phyloP scores from a whole-genome alignment of 83 land plant genomes.

The Picea engelmannii region DNA sequence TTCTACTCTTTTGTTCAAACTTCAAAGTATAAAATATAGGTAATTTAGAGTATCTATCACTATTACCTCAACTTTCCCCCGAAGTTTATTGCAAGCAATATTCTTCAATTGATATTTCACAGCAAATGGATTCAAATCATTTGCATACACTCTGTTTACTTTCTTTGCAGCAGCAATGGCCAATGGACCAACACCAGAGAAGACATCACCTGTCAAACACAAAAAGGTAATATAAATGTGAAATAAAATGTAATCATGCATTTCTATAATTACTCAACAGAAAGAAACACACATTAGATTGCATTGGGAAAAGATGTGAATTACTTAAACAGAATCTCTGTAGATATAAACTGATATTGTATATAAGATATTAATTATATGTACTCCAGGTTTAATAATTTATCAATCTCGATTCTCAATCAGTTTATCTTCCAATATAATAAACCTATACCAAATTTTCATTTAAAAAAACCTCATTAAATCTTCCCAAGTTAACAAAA shows the following conservation, averaged over 20 bases:
- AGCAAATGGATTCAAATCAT: slow-evolving; percentile 83
- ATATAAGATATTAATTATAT: not conserved
- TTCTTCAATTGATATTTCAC: slow-evolving; percentile 73
- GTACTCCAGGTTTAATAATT: too few species aligned
- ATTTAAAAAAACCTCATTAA: not conserved
- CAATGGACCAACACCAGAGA: slow-evolving; percentile 86
- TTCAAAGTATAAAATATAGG: not conserved
- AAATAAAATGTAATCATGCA: not conserved
- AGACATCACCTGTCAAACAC: slow-evolving; percentile 77
- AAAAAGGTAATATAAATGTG: slow-evolving; percentile 5
- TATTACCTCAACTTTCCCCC: slow-evolving; percentile 70
- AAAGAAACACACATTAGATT: not conserved
- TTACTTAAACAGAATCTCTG: not conserved
- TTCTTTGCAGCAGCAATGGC: slow-evolving; percentile 79
- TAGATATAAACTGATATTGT: not conserved
- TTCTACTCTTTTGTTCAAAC: not conserved
- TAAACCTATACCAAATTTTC: not conserved
- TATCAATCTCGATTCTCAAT: not conserved
- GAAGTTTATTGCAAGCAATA: slow-evolving; percentile 67
- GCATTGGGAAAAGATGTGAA: not conserved
- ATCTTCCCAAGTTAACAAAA: not conserved
- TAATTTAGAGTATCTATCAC: not conserved
- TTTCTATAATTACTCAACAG: too few species aligned
- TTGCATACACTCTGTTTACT: slow-evolving; percentile 83
- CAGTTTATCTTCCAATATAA: not conserved